phyloP scores from a whole-genome alignment of 768 basidiomycete genomes.

The Leucogyrophana mollusca region DNA sequence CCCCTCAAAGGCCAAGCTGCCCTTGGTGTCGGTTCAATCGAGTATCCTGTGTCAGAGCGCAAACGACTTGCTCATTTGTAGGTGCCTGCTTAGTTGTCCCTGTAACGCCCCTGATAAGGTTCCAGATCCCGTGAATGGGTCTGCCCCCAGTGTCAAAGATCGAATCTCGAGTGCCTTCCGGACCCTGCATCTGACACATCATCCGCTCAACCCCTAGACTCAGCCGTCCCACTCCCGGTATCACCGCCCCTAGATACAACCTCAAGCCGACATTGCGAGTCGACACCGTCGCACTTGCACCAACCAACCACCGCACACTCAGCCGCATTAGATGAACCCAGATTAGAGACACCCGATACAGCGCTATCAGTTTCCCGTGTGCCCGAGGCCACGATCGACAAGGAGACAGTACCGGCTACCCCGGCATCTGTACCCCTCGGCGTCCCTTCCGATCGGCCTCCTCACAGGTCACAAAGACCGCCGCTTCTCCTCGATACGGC shows the following conservation, averaged over 20 bases:
- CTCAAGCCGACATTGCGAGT: not conserved
- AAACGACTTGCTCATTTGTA: conserved; percentile 77
- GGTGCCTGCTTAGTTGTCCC: conserved; percentile 29
- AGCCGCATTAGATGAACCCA: conserved; percentile 7
- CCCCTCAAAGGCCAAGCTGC: conserved; percentile 86
- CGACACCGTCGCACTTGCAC: conserved; percentile 1
- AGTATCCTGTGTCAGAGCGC: conserved; percentile 71
- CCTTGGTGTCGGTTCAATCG: conserved; percentile 84
- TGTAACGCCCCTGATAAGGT: conserved; percentile 9
- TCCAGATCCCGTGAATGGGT: conserved; percentile 76
- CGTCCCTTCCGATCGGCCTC: not conserved
- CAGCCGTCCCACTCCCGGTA: conserved; percentile 4
- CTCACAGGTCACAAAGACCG: conserved; percentile 34
- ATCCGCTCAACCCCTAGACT: conserved; percentile 12
- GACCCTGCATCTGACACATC: conserved; percentile 43
- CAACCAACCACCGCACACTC: conserved; percentile 16
- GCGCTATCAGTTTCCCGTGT: conserved; percentile 11
- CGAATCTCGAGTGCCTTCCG: conserved; percentile 70
- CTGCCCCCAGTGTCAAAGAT: conserved; percentile 69
- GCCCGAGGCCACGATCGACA: conserved; percentile 11
- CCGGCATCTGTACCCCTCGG: conserved; percentile 16
- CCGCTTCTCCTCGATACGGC: conserved; percentile 71
- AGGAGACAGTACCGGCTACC: conserved; percentile 8
- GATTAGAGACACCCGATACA: conserved; percentile 16
- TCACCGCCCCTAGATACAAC: not conserved